Conservation (phyloP, 805 yeast species). For the Monosporozyma aerobia region DNA sequence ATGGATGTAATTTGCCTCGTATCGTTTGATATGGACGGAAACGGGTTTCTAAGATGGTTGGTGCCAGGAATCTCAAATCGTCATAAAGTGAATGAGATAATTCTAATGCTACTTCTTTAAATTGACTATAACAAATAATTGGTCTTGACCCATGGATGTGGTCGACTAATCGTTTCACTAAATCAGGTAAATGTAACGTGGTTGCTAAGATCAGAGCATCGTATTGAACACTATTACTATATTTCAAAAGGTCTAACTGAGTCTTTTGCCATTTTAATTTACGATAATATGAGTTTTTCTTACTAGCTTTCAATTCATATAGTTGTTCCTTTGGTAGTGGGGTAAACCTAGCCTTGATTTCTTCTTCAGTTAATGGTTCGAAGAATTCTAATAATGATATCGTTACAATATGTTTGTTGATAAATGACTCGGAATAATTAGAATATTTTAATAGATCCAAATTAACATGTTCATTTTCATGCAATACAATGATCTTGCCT, state of each 20-base stretch:
- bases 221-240: conserved; percentile 45
- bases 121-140: conserved; percentile 70
- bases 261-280: conserved; percentile 42
- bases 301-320: conserved; percentile 45
- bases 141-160: conserved; percentile 80
- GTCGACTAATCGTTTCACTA: conserved; percentile 54
- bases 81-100: conserved; percentile 53
- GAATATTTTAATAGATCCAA: conserved; percentile 59
- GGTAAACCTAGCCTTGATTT: conserved; percentile 35
- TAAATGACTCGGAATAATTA: conserved; percentile 47
- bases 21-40: conserved; percentile 86
- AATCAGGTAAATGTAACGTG: conserved; percentile 57
- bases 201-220: conserved; percentile 72
- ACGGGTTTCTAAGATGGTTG: conserved; percentile 71
- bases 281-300: conserved; percentile 58
- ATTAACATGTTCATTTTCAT: conserved; percentile 92
- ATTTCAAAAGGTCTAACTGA: conserved; percentile 37
- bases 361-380: conserved; percentile 53
- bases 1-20: conserved; percentile 89
- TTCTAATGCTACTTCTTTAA: conserved; percentile 69
- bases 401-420: conserved; percentile 50
- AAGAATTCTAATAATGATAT: conserved; percentile 72
- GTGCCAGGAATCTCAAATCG: conserved; percentile 70
- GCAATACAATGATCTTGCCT: conserved; percentile 66
- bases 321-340: conserved; percentile 42